Conservation (phyloP, 139 green algal species). For the Volvox africanus region DNA sequence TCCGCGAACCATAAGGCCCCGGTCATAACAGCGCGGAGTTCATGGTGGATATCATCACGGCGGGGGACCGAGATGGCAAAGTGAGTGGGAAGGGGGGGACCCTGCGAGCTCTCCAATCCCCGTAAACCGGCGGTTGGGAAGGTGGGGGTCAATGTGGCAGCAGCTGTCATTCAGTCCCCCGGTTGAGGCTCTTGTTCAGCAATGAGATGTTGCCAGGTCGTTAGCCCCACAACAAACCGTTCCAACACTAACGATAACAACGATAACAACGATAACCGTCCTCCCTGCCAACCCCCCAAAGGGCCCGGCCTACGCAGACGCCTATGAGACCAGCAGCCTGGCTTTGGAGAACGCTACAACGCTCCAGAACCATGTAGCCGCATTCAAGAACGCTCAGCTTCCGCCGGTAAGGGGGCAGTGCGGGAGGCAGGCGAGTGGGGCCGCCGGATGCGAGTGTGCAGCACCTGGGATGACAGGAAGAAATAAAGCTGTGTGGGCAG, state of each 20-base stretch:
- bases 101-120: too few species aligned
- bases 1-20: constrained; percentile 9
- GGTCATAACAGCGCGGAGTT: constrained; percentile 65
- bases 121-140: too few species aligned
- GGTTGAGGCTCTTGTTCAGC: too few species aligned
- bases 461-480: too few species aligned
- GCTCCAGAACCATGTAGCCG: background rate
- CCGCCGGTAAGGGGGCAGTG: background rate
- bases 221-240: too few species aligned
- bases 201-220: too few species aligned
- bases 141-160: too few species aligned
- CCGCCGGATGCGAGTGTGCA: too few species aligned
- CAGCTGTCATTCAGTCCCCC: too few species aligned
- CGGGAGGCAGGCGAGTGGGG: background rate
- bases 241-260: too few species aligned
- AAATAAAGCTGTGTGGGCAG: too few species aligned
- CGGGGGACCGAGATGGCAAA: constrained; percentile 63
- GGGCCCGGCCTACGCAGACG: constrained; percentile 52
- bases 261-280: too few species aligned
- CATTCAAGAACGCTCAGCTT: background rate
- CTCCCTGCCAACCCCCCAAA: background rate
- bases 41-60: constrained; percentile 69
- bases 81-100: background rate
- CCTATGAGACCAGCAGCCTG: constrained; percentile 42
- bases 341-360: background rate